Conservation (phyloP, 2,329 filamentous ascomycete species). For the Fusarium sp. region DNA sequence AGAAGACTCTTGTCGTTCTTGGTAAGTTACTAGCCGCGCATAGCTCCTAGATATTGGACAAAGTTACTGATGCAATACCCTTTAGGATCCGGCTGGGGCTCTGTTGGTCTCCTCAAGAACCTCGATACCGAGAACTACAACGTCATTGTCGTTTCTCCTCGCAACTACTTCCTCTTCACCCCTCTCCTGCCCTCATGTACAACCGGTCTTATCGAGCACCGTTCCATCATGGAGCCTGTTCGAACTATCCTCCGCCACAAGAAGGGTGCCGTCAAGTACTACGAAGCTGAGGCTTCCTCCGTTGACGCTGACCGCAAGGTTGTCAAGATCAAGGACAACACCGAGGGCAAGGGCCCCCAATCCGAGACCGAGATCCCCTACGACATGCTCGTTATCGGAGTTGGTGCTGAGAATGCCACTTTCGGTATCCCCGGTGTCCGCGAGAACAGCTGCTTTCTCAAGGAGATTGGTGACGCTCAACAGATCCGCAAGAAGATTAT, state of each 20-base stretch:
- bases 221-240: conserved; percentile 99
- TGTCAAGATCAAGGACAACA: conserved; percentile 90
- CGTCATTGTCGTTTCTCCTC: conserved; percentile 94
- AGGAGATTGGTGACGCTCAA: conserved; percentile 97
- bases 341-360: conserved; percentile 87
- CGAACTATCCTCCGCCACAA: conserved; percentile 96
- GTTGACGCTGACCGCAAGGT: conserved; percentile 93
- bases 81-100: conserved; percentile 92
- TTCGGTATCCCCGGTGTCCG: conserved; percentile 97
- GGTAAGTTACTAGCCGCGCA: conserved; percentile 65
- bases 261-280: conserved; percentile 92
- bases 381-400: conserved; percentile 97
- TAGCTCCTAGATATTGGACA: conserved; percentile 15
- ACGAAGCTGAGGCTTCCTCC: conserved; percentile 96
- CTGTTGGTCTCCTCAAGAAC: conserved; percentile 96
- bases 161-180: conserved; percentile 99
- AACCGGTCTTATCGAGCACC: conserved; percentile 96
- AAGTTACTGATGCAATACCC: conserved; percentile 40
- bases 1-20: conserved; percentile 97
- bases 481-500: conserved; percentile 98
- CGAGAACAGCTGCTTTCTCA: conserved; percentile 97
- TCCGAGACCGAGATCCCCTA: conserved; percentile 91
- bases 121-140: conserved; percentile 99
- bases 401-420: conserved; percentile 97
- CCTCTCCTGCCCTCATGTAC: conserved; percentile 97